These are phyloP conservation scores for Coprinopsis marcescibilis DNA, from an alignment of 768 basidiomycete genomes.

Conservation along the genomic window DNA sequence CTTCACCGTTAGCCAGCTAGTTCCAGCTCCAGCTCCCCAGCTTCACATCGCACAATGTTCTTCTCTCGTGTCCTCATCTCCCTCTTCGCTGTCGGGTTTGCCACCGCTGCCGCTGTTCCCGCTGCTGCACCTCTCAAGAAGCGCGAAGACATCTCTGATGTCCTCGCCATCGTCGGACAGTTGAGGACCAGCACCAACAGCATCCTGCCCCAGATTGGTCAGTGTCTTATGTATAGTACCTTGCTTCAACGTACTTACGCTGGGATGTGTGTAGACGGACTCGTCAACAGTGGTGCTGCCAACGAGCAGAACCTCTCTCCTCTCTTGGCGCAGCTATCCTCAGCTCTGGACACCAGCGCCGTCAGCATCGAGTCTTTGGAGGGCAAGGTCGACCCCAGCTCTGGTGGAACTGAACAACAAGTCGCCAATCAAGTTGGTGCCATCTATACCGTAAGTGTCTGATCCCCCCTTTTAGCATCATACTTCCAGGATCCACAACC, in stretches of 20 bases:
- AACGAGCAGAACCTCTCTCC: constrained; percentile 7
- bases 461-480: not conserved
- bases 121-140: constrained; percentile 3
- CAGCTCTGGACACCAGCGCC: constrained; percentile 1
- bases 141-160: constrained; percentile 1
- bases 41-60: constrained; percentile 1
- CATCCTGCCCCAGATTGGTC: constrained; percentile 13
- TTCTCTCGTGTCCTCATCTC: constrained; percentile 1
- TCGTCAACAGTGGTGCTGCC: constrained; percentile 3
- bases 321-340: constrained; percentile 3
- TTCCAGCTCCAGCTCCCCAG: too few species aligned
- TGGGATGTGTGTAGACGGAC: not conserved
- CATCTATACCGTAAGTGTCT: constrained; percentile 3
- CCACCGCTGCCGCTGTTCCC: constrained; percentile 1
- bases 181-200: not conserved
- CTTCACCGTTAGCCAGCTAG: too few species aligned
- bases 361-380: not conserved
- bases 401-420: constrained; percentile 12
- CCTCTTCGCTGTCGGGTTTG: constrained; percentile 7
- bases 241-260: too few species aligned
- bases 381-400: constrained; percentile 5
- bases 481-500: too few species aligned
- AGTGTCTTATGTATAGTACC: too few species aligned
- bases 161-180: constrained; percentile 4
- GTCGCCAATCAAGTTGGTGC: constrained; percentile 12